Percentiles rank a stretch among this genome's conserved stretches.
Conservation (phyloP, 805 yeast genomes). For the Candida andamanensis region DNA sequence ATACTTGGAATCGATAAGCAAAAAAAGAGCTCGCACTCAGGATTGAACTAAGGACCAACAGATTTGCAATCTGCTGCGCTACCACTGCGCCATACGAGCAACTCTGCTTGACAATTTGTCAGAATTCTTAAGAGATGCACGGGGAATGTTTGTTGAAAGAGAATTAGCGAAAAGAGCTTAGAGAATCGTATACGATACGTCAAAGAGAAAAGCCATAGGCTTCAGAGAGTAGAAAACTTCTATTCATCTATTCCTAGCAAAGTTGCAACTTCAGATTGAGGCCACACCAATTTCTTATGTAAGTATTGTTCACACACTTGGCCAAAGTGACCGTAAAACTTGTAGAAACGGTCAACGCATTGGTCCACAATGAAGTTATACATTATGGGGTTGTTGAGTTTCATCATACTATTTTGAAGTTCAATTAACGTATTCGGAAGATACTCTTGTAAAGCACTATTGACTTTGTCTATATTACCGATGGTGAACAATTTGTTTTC, state of each 20-base stretch:
- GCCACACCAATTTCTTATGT: conserved; percentile 43
- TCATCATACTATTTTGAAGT: conserved; percentile 48
- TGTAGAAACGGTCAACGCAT: conserved; percentile 47
- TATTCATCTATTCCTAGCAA: conserved; percentile 60
- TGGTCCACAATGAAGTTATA: conserved; percentile 50
- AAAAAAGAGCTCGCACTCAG: conserved; percentile 78
- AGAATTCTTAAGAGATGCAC: too few relatives aligned
- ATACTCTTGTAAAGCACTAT: conserved; percentile 42
- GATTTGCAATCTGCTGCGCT: conserved; percentile 99
- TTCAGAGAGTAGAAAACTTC: too few relatives aligned
- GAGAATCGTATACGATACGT: too few relatives aligned
- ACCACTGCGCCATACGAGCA: conserved; percentile 90
- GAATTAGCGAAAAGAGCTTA: too few relatives aligned
- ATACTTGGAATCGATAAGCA: too few relatives aligned
- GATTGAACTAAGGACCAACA: conserved; percentile 96
- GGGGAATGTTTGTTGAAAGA: too few relatives aligned
- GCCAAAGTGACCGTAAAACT: conserved; percentile 39
- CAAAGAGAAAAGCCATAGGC: too few relatives aligned
- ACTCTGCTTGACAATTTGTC: too few relatives aligned
- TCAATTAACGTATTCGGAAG: conserved; percentile 61
- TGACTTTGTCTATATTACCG: conserved; percentile 40
- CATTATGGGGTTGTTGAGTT: conserved; percentile 58
- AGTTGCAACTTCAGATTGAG: conserved; percentile 57
- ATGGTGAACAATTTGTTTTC: conserved; percentile 55
- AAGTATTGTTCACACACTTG: conserved; percentile 34